Percentiles rank a stretch among this genome's conserved stretches.
Conservation (phyloP, 148 eudicot species). For the Cornus suecica region DNA sequence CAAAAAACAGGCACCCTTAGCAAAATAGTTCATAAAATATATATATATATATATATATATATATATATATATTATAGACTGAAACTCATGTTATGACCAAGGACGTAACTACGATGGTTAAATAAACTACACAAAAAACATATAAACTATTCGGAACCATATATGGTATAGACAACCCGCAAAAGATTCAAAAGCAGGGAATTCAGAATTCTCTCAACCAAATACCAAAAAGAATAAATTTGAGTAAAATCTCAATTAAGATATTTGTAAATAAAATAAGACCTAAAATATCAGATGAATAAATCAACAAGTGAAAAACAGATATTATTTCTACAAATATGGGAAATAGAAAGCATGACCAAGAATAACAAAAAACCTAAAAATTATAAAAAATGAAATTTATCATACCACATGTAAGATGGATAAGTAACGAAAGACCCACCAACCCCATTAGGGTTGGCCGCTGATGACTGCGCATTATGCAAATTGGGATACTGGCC, state of each 20-base stretch:
- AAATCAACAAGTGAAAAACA: not conserved
- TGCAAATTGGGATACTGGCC: conserved; percentile 20
- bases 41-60: too few relatives aligned
- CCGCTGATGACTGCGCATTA: not conserved
- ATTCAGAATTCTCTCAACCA: too few relatives aligned
- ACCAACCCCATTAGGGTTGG: conserved; percentile 14
- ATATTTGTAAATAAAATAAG: not conserved
- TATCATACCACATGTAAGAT: conserved; percentile 18
- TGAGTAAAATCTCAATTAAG: not conserved
- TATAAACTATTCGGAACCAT: not conserved
- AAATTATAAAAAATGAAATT: not conserved
- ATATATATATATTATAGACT: too few relatives aligned
- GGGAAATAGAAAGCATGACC: not conserved
- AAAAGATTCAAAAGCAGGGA: not conserved
- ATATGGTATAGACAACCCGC: not conserved
- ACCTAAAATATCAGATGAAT: not conserved
- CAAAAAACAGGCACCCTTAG: too few relatives aligned
- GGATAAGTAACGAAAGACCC: conserved; percentile 18
- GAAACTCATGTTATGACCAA: not conserved
- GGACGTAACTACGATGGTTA: not conserved
- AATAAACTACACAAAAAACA: not conserved
- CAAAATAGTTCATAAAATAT: too few relatives aligned
- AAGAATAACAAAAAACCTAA: not conserved
- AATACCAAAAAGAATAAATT: too few relatives aligned
- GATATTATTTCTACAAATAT: not conserved